Evolutionary conservation across 495 filamentous ascomycete species (phyloP), one percentile per base, ranked within the genome.

Genomic region (Physcia stellaris): DNA sequence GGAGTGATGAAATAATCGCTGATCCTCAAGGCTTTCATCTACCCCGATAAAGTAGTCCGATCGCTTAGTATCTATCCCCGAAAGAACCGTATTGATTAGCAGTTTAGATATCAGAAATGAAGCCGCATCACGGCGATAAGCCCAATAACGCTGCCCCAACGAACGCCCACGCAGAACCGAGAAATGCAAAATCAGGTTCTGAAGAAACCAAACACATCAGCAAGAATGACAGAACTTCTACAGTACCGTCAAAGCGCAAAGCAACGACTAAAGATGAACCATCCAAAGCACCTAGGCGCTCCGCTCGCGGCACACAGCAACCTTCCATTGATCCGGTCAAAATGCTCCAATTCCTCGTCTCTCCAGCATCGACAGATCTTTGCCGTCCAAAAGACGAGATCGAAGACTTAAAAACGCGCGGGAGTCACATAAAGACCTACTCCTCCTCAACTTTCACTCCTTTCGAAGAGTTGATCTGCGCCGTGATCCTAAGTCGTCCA

Each of bases 401-500:
- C 10, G 32, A 46, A 37, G 47, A 49, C 15, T 2, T 54, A n/a
- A n/a, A 44, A 6, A 16, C 32, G 2, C 44, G 41, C 10, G 46
- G 49, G 18, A 30, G 45, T 2, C 11, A 53, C 35, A 10, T 33
- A 9, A 33, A 35, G 2, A 42, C 42, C 21, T 60, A 60, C 38
- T 47, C 46, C 16, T 39, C 46, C 15, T 43, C 44, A 9, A 37
- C 33, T 6, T 40, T 60, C 24, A 54, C 42, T 15, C 51, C 57
- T 2, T 58, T 56, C 35, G 53, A 60, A 46, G 55, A 60, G 20
- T 40, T 60, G 1, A 40, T 58, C 11, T 49, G 46, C 31, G 57
- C 57, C 10, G 35, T 53, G 12, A 50, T 60, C 17, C 45, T 60
- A 1, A 55, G 53, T 26, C 46, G 55, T 15, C 55, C 57, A 3